A percentile compares a stretch with the other conserved stretches of the same genome.
phyloP scores from a whole-genome alignment of 106 monocot genomes.

The Dactylorhiza incarnata region DNA sequence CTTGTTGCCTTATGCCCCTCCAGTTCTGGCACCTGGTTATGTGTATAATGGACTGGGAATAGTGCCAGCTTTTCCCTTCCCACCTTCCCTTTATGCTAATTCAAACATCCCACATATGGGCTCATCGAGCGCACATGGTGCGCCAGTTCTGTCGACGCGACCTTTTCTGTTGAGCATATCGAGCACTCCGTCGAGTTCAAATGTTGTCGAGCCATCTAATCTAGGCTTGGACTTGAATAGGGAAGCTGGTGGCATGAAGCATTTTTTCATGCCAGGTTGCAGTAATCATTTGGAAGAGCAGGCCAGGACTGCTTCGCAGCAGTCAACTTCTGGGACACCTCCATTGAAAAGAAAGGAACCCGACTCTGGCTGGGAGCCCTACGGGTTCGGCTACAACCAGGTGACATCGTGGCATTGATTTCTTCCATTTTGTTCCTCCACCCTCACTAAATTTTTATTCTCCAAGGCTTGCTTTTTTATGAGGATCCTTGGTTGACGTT shows the following conservation, averaged over 20 bases:
- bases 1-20: conserved; percentile 27
- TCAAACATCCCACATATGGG: conserved; percentile 47
- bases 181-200: conserved; percentile 17
- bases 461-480: neutral
- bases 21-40: conserved; percentile 22
- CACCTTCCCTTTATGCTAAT: conserved; percentile 30
- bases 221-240: conserved; percentile 50
- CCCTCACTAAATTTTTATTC: conserved; percentile 1
- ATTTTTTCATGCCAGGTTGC: conserved; percentile 32
- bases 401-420: conserved; percentile 32
- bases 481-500: neutral
- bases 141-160: conserved; percentile 11
- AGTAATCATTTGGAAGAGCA: conserved; percentile 30
- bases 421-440: neutral
- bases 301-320: conserved; percentile 18
- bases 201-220: conserved; percentile 18
- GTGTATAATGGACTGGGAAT: conserved; percentile 21
- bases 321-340: conserved; percentile 18
- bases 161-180: conserved; percentile 32
- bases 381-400: conserved; percentile 36
- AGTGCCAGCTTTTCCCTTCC: conserved; percentile 25
- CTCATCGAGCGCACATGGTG: conserved; percentile 11
- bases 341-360: conserved; percentile 47
- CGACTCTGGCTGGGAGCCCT: conserved; percentile 42
- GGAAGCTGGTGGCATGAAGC: conserved; percentile 26